Evolutionary conservation across 495 filamentous ascomycete species (phyloP).

Genomic region (Aspergillus ellipticus): DNA sequence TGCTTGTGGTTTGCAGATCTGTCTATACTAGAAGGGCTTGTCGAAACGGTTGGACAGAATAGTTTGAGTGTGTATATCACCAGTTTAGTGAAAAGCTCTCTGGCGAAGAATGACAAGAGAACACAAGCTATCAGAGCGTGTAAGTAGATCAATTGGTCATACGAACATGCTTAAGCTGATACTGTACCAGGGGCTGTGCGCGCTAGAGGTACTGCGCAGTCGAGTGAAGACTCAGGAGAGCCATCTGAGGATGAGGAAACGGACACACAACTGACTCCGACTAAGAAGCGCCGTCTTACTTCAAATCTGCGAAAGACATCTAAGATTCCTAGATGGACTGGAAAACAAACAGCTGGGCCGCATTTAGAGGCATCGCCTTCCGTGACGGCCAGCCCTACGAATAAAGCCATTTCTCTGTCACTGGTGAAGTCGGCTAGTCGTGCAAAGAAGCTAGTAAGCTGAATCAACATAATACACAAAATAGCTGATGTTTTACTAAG

Average conservation of each 20-base stretch:
- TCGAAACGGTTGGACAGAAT: not conserved
- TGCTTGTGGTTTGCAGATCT: slow-evolving; percentile 1
- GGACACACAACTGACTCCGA: not conserved
- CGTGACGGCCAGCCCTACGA: not conserved
- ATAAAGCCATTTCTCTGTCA: not conserved
- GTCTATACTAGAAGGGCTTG: not conserved
- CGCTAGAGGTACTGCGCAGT: not conserved
- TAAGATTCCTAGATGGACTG: not conserved
- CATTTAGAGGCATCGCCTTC: not conserved
- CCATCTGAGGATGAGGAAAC: not conserved
- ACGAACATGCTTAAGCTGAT: not conserved
- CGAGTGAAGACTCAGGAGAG: not conserved
- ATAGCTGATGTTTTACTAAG: not conserved
- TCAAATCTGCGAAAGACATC: not conserved
- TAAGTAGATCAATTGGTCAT: not conserved
- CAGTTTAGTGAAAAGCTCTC: not conserved
- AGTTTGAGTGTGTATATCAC: not conserved
- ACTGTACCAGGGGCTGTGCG: not conserved
- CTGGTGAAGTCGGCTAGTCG: not conserved
- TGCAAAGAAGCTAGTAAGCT: not conserved
- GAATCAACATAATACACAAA: not conserved
- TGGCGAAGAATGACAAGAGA: not conserved
- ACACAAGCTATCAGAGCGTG: not conserved
- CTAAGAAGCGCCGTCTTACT: not conserved
- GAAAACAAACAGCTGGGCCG: not conserved